Evolutionary conservation across 352 stramenopile genomes (phyloP).

Genomic region (Saprolegnia diclina): DNA sequence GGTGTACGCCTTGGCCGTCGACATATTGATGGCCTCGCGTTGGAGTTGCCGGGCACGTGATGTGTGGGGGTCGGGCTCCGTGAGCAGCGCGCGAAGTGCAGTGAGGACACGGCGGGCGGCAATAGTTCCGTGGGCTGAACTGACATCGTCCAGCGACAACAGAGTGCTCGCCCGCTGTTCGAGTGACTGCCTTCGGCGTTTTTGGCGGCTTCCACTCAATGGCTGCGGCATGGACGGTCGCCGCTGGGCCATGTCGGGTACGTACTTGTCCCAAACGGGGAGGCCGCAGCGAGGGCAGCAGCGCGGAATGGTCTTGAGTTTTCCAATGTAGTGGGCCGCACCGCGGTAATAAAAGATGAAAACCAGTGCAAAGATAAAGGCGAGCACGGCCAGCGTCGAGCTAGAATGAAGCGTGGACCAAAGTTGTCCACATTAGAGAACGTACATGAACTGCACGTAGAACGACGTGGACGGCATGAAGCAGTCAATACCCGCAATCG

Average conservation of each 20-base stretch:
- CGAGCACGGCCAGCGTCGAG: neutral
- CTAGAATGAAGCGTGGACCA: conserved; percentile 25
- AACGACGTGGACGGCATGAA: conserved; percentile 52
- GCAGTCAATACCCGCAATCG: conserved; percentile 64
- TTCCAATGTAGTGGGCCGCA: conserved; percentile 51
- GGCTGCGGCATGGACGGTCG: neutral
- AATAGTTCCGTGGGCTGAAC: neutral
- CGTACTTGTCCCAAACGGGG: conserved; percentile 33
- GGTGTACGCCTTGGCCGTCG: conserved; percentile 45
- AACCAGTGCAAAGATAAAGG: conserved; percentile 41
- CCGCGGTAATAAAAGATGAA: conserved; percentile 58
- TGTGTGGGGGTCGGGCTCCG: conserved; percentile 26
- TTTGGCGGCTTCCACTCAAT: conserved; percentile 34
- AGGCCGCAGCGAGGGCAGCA: conserved; percentile 57
- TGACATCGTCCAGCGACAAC: neutral
- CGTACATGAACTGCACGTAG: conserved; percentile 70
- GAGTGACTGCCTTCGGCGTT: neutral
- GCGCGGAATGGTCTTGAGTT: conserved; percentile 55
- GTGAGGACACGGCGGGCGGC: neutral
- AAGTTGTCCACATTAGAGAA: conserved; percentile 5
- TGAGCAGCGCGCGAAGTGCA: conserved; percentile 6
- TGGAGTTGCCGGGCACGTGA: conserved; percentile 36
- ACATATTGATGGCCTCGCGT: conserved; percentile 57
- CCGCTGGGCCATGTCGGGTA: neutral
- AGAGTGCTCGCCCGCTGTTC: neutral